These are phyloP conservation scores for Trametes hirsuta DNA, from an alignment of 1,284 basidiomycete species.

Conservation along the genomic window DNA sequence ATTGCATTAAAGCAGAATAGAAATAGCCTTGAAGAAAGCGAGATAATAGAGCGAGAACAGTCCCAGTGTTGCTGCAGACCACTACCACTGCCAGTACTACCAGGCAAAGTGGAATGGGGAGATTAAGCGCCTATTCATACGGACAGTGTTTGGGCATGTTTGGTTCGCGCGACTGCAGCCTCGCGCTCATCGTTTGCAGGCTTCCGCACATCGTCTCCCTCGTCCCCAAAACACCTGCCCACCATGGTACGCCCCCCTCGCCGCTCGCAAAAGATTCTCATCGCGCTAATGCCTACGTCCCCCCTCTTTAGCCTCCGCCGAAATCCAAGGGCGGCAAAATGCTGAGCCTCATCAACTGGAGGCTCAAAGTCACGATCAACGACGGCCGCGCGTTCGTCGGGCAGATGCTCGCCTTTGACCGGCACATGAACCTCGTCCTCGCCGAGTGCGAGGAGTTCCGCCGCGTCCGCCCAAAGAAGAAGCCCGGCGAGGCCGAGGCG, in stretches of 20 bases:
- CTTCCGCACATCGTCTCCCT: conserved; percentile 31
- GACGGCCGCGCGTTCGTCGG: conserved; percentile 95
- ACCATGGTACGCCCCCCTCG: conserved; percentile 57
- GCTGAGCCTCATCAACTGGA: conserved; percentile 97
- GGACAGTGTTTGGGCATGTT: conserved; percentile 31
- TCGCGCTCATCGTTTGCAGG: conserved; percentile 23
- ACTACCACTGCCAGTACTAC: too few relatives aligned
- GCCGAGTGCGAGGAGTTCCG: conserved; percentile 98
- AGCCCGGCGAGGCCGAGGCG: conserved; percentile 71
- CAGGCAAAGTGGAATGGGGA: too few relatives aligned
- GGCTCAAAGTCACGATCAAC: conserved; percentile 97
- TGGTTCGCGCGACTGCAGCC: conserved; percentile 20
- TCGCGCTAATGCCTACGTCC: neutral
- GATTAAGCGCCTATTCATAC: conserved; percentile 3
- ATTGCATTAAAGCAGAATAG: too few relatives aligned
- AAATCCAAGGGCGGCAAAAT: conserved; percentile 98
- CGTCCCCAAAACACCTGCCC: conserved; percentile 40
- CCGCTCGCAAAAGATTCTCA: neutral
- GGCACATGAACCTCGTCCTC: conserved; percentile 99
- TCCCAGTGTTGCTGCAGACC: neutral
- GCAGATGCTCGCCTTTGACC: conserved; percentile 99
- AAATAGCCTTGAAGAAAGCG: too few relatives aligned
- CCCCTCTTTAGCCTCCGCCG: conserved; percentile 70
- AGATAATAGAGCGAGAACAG: neutral
- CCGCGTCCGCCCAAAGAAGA: conserved; percentile 86